phyloP scores from a whole-genome alignment of 352 stramenopile species.

The Phytophthora ohioensis region DNA sequence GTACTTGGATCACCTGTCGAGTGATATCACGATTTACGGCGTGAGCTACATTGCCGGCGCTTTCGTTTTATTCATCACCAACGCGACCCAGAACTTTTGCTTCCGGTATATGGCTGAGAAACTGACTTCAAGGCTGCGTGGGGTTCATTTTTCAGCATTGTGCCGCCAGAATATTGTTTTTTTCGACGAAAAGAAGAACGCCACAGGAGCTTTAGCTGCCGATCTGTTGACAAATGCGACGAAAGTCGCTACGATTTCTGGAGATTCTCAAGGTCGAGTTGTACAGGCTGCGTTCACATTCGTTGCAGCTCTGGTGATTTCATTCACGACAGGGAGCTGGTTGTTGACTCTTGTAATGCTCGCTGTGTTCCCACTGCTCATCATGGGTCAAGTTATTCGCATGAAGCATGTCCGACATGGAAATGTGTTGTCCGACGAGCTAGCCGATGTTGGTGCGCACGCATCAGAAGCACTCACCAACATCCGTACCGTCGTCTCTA shows the following conservation, averaged over 20 bases:
- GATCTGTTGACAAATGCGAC: conserved; percentile 63
- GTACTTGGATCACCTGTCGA: conserved; percentile 42
- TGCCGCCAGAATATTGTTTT: not conserved
- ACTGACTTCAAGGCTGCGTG: conserved; percentile 52
- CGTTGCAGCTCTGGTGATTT: conserved; percentile 58
- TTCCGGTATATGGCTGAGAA: conserved; percentile 67
- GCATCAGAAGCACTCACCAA: conserved; percentile 55
- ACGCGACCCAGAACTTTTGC: conserved; percentile 44
- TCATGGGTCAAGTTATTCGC: conserved; percentile 44
- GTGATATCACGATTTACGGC: conserved; percentile 37
- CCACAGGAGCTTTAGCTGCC: conserved; percentile 53
- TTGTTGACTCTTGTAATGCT: conserved; percentile 58
- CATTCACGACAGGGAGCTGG: conserved; percentile 43
- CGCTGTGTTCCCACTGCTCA: conserved; percentile 65
- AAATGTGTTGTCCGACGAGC: conserved; percentile 35
- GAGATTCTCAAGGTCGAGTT: conserved; percentile 57
- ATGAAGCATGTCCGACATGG: conserved; percentile 36
- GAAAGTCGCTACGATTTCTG: conserved; percentile 53
- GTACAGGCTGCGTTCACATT: conserved; percentile 59
- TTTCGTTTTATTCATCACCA: conserved; percentile 28
- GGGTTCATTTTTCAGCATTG: conserved; percentile 46
- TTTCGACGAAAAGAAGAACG: conserved; percentile 29
- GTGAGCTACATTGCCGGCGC: conserved; percentile 47
- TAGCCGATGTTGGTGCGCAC: conserved; percentile 44
- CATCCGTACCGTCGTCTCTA: conserved; percentile 54